Base-by-base conservation (phyloP, 139 green algal genomes). In the Ettlia oleoabundans region DNA sequence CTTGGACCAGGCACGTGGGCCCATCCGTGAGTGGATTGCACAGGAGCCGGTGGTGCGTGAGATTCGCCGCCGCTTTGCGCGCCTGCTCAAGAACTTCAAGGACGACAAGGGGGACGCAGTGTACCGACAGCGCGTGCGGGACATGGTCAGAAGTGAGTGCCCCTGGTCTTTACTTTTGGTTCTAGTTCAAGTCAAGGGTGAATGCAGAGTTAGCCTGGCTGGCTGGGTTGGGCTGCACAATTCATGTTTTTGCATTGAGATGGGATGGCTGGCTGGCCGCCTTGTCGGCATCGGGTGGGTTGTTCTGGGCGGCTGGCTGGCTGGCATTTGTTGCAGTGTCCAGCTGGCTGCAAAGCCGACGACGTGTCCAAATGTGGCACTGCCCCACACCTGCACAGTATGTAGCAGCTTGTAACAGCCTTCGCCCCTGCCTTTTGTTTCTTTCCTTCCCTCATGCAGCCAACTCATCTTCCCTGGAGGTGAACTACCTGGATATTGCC, bases 401-500 rank as follows among this genome's bases (percentile, higher is more conserved):
- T n/a, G n/a, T n/a, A n/a, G n/a, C n/a, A n/a, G n/a, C n/a, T n/a
- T n/a, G n/a, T n/a, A n/a, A n/a, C n/a, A n/a, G n/a, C n/a, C n/a
- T n/a, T 22, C 55, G 15, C 55, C 55, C 55, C 21, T 65, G 18
- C 55, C 55, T 65, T 5, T 41, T 28, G 32, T 26, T 28, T 15
- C 64, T 26, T 71, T 9, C 30, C 64, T 47, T 41, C 18, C 64
- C 66, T 8, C 13, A 13, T 9, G 75, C 88, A 92, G 90, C 81
- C 81, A 96, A 97, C 87, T 85, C 87, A 55, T 86, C 91, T 80
- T 92, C 78, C 66, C 88, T 99, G 80, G 92, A 98, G 77, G 91
- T 99, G 18, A 83, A 91, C 74, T 99, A 95, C 84, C 55, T 80
- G 33, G 89, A 99, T 87, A 90, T 99, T 76, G 85, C 85, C 33